Percentiles rank a stretch among this genome's conserved stretches.
These are phyloP conservation scores for Lizonia empirigonia DNA, from an alignment of 2,329 filamentous ascomycete species.

Conservation along the genomic window DNA sequence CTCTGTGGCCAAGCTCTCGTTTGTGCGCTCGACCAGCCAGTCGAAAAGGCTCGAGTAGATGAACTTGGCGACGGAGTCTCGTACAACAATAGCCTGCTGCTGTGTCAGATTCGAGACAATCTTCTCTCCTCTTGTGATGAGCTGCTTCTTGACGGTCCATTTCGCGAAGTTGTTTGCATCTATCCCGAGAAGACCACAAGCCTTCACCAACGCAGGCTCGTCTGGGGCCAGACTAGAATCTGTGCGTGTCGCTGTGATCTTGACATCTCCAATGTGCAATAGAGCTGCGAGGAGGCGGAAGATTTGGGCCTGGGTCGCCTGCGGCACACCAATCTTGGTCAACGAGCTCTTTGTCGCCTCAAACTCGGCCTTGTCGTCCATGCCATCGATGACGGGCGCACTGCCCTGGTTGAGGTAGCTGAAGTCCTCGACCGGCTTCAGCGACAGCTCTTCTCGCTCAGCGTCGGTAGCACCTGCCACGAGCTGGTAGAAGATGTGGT, in stretches of 20 bases:
- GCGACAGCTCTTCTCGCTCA: slow-evolving; percentile 77
- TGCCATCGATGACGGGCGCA: slow-evolving; percentile 86
- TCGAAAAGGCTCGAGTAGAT: slow-evolving; percentile 98
- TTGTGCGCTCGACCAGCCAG: slow-evolving; percentile 98
- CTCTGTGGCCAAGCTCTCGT: slow-evolving; percentile 85
- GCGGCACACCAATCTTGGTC: slow-evolving; percentile 81
- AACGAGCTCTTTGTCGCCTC: slow-evolving; percentile 85
- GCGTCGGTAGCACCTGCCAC: slow-evolving; percentile 87
- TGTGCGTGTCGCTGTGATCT: slow-evolving; percentile 87
- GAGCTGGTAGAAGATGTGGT: slow-evolving; percentile 98
- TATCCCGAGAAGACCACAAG: slow-evolving; percentile 85
- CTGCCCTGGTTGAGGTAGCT: slow-evolving; percentile 96
- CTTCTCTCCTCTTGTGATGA: slow-evolving; percentile 94
- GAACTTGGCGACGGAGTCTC: slow-evolving; percentile 97
- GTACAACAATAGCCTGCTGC: slow-evolving; percentile 89
- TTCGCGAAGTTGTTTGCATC: slow-evolving; percentile 86
- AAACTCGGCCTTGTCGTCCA: slow-evolving; percentile 95
- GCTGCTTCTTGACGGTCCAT: slow-evolving; percentile 99
- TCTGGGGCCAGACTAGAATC: slow-evolving; percentile 82
- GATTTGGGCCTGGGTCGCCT: slow-evolving; percentile 77
- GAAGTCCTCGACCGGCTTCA: slow-evolving; percentile 86
- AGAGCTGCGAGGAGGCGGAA: slow-evolving; percentile 90
- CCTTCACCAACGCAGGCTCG: slow-evolving; percentile 81
- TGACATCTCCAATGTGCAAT: slow-evolving; percentile 93
- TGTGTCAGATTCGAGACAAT: slow-evolving; percentile 95